Percentiles rank a stretch among this genome's conserved stretches.
phyloP scores from a whole-genome alignment of 2,329 filamentous ascomycete genomes.

The Akanthomyces dipterigenus region DNA sequence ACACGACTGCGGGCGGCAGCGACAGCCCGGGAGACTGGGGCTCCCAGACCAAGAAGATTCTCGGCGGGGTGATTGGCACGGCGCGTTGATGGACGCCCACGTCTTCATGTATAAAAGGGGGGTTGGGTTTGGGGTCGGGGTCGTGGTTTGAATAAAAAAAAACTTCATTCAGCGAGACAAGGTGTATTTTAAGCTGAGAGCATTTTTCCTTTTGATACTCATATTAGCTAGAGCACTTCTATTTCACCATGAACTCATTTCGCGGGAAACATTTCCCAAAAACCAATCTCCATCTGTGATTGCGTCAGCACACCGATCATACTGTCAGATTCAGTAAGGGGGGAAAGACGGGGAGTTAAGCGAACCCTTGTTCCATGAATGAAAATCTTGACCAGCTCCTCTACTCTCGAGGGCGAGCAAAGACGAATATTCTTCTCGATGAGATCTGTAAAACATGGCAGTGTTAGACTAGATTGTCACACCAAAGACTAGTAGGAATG shows the following conservation, averaged over 20 bases:
- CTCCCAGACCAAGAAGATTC: not conserved
- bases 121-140: no score
- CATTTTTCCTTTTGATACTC: not conserved
- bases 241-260: slow-evolving; percentile 15
- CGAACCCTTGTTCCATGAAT: slow-evolving; percentile 76
- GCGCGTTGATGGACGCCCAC: not conserved
- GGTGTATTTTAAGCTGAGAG: not conserved
- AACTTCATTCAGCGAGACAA: not conserved
- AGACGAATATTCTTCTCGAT: slow-evolving; percentile 68
- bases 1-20: not conserved
- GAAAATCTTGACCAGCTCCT: slow-evolving; percentile 79
- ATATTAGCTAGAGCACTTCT: not conserved
- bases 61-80: not conserved
- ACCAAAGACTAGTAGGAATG: no score
- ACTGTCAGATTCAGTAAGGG: no score
- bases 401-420: slow-evolving; percentile 68
- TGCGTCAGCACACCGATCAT: not conserved
- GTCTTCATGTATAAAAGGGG: not conserved
- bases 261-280: slow-evolving; percentile 48
- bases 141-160: no score
- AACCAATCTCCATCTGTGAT: slow-evolving; percentile 45
- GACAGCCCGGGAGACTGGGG: not conserved
- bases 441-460: slow-evolving; percentile 42
- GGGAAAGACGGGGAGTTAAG: slow-evolving; percentile 1
- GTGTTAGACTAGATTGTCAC: not conserved